Evolutionary conservation across 1,284 basidiomycete species (phyloP).

Genomic region (Cystobasidium slooffiae): DNA sequence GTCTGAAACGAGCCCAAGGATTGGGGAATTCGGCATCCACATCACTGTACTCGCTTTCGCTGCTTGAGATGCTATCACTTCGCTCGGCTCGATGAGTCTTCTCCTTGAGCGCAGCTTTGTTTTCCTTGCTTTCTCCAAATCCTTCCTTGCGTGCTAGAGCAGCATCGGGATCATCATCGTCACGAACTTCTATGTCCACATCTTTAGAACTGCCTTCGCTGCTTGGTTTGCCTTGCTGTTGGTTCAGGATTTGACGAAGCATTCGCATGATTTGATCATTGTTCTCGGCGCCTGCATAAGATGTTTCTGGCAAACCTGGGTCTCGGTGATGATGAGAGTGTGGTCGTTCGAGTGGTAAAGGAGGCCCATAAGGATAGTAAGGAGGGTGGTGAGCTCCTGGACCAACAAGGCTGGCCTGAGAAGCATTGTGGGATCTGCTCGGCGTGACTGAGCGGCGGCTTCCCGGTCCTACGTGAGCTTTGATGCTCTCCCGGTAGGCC

Average conservation of each 20-base stretch:
- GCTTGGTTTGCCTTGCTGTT: conserved; percentile 9
- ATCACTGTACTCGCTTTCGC: conserved; percentile 9
- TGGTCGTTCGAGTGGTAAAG: not conserved
- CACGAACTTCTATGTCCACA: not conserved
- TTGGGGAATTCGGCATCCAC: conserved; percentile 39
- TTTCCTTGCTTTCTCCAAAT: conserved; percentile 13
- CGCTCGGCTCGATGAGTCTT: conserved; percentile 18
- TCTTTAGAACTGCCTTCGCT: not conserved
- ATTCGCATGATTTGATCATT: conserved; percentile 34
- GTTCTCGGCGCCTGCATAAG: too few relatives aligned
- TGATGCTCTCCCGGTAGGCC: conserved; percentile 27
- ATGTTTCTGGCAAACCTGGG: not conserved
- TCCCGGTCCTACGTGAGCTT: conserved; percentile 1
- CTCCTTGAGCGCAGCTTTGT: not conserved
- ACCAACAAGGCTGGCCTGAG: conserved; percentile 17
- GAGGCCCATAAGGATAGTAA: conserved; percentile 8
- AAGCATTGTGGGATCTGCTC: not conserved
- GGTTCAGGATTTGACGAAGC: conserved; percentile 20
- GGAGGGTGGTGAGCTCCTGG: conserved; percentile 34
- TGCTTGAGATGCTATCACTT: conserved; percentile 13
- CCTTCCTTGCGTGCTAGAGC: conserved; percentile 28
- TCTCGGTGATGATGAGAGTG: not conserved
- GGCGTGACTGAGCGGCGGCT: not conserved
- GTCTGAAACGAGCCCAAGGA: conserved; percentile 41
- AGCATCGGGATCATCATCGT: conserved; percentile 21